These are phyloP conservation scores for Trifolium fragiferum DNA, from an alignment of 306 rosid genomes.

Conservation along the genomic window DNA sequence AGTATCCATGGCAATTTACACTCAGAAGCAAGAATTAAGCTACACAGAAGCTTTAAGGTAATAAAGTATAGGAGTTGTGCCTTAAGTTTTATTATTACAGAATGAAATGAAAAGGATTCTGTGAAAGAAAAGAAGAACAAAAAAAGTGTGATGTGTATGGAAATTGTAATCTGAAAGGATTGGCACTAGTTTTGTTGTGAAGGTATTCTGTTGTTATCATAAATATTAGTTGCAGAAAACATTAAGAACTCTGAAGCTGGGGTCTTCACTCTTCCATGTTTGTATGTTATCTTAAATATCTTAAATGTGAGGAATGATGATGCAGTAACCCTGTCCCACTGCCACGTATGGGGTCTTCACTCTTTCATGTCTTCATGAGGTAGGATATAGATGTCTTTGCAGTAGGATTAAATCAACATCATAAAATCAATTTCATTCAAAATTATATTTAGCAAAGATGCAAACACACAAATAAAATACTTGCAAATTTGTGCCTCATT, in stretches of 20 bases:
- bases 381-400: too few relatives aligned
- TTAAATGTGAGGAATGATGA: too few relatives aligned
- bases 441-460: too few relatives aligned
- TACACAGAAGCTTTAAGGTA: neutral
- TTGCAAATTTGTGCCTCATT: too few relatives aligned
- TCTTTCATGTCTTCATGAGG: too few relatives aligned
- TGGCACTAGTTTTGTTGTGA: conserved; percentile 4
- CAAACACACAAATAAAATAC: too few relatives aligned
- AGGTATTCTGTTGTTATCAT: neutral
- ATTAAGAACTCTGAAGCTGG: neutral
- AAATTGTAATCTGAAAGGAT: neutral
- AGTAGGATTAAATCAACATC: too few relatives aligned
- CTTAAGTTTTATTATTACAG: neutral
- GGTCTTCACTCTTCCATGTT: neutral
- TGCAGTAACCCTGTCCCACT: too few relatives aligned
- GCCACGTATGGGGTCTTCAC: too few relatives aligned
- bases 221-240: neutral
- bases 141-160: neutral
- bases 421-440: too few relatives aligned
- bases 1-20: conserved; percentile 30
- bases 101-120: neutral
- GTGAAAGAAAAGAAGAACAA: neutral
- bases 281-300: too few relatives aligned
- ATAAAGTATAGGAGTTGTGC: neutral
- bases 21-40: neutral